phyloP scores from a whole-genome alignment of 768 basidiomycete genomes.

The Leucosporidium yakuticum region DNA sequence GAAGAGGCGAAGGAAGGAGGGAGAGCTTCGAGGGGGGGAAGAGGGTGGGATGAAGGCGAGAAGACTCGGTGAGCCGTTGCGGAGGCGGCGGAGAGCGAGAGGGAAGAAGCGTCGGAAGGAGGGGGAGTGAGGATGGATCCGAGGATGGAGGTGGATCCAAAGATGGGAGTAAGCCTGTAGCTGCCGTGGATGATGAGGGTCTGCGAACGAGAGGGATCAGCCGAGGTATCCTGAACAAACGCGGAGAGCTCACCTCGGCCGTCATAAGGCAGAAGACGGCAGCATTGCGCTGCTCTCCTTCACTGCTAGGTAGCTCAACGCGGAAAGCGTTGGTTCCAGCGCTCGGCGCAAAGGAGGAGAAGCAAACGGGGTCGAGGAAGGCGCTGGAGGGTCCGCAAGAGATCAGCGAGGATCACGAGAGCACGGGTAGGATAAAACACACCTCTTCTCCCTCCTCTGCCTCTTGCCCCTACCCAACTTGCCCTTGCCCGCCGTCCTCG shows the following conservation, averaged over 20 bases:
- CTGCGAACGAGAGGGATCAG: conserved; percentile 47
- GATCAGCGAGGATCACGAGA: not conserved
- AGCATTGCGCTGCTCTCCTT: not conserved
- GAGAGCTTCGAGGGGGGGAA: conserved; percentile 53
- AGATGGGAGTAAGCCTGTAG: conserved; percentile 58
- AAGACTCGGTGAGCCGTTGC: conserved; percentile 53
- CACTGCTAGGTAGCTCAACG: not conserved
- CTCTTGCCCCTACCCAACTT: conserved; percentile 28
- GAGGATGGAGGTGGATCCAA: conserved; percentile 56
- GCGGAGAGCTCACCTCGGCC: conserved; percentile 19
- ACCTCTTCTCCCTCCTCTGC: conserved; percentile 23
- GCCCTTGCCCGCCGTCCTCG: conserved; percentile 45
- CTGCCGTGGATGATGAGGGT: conserved; percentile 64
- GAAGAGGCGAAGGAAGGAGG: not conserved
- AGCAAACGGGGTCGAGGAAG: conserved; percentile 26
- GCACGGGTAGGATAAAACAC: not conserved
- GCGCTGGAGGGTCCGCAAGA: not conserved
- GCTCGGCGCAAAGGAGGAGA: conserved; percentile 12
- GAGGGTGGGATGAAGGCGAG: conserved; percentile 70
- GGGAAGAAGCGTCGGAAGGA: not conserved
- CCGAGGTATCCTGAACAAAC: conserved; percentile 32
- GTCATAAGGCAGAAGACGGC: conserved; percentile 29
- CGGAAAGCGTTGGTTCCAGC: not conserved
- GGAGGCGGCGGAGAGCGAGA: conserved; percentile 1
- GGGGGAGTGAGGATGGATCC: conserved; percentile 48